phyloP scores from a whole-genome alignment of 1,139 yeast genomes.

The Candida glucosophila region DNA sequence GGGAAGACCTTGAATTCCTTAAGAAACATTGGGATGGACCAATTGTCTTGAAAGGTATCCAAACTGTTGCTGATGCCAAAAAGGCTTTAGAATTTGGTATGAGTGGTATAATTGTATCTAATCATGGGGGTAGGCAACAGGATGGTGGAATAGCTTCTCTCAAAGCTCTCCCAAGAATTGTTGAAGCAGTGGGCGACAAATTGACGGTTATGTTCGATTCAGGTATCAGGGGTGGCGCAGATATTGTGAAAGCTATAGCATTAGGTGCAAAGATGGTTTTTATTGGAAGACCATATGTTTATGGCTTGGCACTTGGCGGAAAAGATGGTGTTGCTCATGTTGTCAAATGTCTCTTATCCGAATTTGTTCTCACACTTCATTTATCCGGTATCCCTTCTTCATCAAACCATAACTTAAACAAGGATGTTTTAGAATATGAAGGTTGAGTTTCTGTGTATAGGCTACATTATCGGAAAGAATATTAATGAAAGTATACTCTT shows the following conservation, averaged over 20 bases:
- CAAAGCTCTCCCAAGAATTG: slow-evolving; percentile 1
- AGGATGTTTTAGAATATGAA: slow-evolving; percentile 1
- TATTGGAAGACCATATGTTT: slow-evolving; percentile 2
- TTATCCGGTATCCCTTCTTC: slow-evolving; percentile 1
- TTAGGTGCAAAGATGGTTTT: slow-evolving; percentile 2
- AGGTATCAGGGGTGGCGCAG: slow-evolving; percentile 2
- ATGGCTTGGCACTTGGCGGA: slow-evolving; percentile 2
- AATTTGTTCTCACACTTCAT: slow-evolving; percentile 2
- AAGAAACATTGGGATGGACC: slow-evolving; percentile 6
- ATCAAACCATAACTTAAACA: slow-evolving; percentile 1
- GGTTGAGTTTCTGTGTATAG: no score
- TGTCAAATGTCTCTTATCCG: slow-evolving; percentile 1
- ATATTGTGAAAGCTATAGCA: slow-evolving; percentile 3
- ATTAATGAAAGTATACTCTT: no score
- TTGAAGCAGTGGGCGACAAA: slow-evolving; percentile 2
- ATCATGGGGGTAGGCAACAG: slow-evolving; percentile 40
- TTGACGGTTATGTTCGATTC: slow-evolving; percentile 2
- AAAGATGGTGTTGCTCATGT: slow-evolving; percentile 2
- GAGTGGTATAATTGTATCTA: slow-evolving; percentile 36
- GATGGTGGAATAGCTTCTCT: slow-evolving; percentile 3
- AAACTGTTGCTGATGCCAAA: slow-evolving; percentile 35
- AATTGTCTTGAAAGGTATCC: slow-evolving; percentile 38
- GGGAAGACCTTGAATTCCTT: slow-evolving; percentile 3
- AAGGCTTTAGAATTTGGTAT: slow-evolving; percentile 30
- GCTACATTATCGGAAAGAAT: no score